A percentile compares a stretch with the other conserved stretches of the same genome.
phyloP scores from a whole-genome alignment of 2,329 filamentous ascomycete species.

The Dactylellina cionopaga region DNA sequence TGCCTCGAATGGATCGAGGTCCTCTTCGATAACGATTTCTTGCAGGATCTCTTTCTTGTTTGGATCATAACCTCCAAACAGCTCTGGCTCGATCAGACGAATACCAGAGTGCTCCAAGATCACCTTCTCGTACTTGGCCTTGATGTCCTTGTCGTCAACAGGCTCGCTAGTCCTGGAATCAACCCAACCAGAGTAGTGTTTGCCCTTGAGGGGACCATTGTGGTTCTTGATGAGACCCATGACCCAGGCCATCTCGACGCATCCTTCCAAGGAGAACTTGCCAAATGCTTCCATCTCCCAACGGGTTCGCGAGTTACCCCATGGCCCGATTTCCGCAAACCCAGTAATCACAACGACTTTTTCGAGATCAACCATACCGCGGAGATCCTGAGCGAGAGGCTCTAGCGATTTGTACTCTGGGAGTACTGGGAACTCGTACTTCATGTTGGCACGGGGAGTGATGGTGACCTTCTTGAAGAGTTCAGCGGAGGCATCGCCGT shows the following conservation, averaged over 20 bases:
- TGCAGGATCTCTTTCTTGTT: constrained; percentile 98
- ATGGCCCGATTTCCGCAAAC: constrained; percentile 94
- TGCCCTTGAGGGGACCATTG: constrained; percentile 94
- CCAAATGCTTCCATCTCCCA: constrained; percentile 99
- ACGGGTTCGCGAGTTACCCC: constrained; percentile 96
- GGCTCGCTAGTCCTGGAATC: constrained; percentile 93
- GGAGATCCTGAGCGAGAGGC: constrained; percentile 85
- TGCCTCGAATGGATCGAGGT: constrained; percentile 94
- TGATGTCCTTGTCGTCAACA: constrained; percentile 97
- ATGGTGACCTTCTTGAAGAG: constrained; percentile 95
- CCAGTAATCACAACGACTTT: constrained; percentile 98
- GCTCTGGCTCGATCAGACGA: constrained; percentile 94
- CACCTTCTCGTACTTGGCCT: constrained; percentile 95
- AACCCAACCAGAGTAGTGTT: constrained; percentile 96
- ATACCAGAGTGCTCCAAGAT: constrained; percentile 98
- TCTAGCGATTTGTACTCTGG: constrained; percentile 95
- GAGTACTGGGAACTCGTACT: constrained; percentile 90
- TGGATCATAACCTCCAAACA: constrained; percentile 96
- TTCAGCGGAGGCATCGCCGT: constrained; percentile 89
- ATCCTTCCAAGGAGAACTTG: constrained; percentile 96
- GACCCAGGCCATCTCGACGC: constrained; percentile 99
- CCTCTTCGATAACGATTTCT: constrained; percentile 96
- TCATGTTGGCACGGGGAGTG: constrained; percentile 95
- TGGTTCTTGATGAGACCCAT: constrained; percentile 99
- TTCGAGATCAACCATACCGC: constrained; percentile 98